These are phyloP conservation scores for Narthecium ossifragum DNA, from an alignment of 106 monocot genomes.

Conservation along the genomic window DNA sequence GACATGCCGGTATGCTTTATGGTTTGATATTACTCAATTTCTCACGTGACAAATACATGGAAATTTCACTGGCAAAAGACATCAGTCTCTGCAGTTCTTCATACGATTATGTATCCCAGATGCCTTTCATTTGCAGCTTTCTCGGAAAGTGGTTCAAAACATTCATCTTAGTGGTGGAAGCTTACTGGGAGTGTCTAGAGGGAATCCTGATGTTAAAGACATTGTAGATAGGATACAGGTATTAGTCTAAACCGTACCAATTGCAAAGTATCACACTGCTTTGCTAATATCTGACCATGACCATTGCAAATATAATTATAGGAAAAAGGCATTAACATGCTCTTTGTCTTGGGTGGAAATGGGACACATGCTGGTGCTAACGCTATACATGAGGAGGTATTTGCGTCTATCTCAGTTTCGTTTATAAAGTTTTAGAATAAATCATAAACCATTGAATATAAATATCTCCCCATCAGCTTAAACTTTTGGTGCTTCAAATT, in stretches of 20 bases:
- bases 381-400: slow-evolving; percentile 84
- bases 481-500: no score
- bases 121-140: slow-evolving; percentile 37
- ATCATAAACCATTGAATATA: no score
- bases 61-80: background rate
- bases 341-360: slow-evolving; percentile 90
- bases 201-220: slow-evolving; percentile 36
- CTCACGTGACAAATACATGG: background rate
- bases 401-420: no score
- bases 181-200: slow-evolving; percentile 79
- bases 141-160: slow-evolving; percentile 63
- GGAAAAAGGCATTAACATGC: slow-evolving; percentile 76
- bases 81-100: no score
- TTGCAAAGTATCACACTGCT: no score
- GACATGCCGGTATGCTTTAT: slow-evolving; percentile 48
- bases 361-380: slow-evolving; percentile 91
- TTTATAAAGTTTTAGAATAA: no score
- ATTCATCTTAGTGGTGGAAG: slow-evolving; percentile 87
- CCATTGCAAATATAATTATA: slow-evolving; percentile 19
- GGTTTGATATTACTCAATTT: background rate
- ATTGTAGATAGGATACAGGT: slow-evolving; percentile 89
- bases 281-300: no score
- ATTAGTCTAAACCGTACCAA: no score
- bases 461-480: no score
- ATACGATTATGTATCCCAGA: no score